Evolutionary conservation across 257 asterid genomes (phyloP).

Genomic region (Catharanthus roseus): DNA sequence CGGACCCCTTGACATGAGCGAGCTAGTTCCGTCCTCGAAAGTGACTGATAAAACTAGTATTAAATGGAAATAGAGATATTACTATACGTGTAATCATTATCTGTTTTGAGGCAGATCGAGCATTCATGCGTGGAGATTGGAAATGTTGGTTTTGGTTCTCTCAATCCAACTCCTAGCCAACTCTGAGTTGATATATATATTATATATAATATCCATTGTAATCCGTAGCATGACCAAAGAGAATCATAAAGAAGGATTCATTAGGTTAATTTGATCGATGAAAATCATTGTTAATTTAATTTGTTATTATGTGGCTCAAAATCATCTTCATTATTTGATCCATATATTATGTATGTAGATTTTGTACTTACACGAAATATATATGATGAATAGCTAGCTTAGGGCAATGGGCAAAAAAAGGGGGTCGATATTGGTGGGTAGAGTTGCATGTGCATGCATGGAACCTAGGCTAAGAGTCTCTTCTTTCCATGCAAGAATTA

Average conservation of each 20-base stretch:
- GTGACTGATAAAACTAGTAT: too few species aligned
- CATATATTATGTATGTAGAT: neutral
- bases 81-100: too few species aligned
- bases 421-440: constrained; percentile 4
- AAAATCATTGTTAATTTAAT: neutral
- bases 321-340: constrained; percentile 4
- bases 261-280: neutral
- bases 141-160: constrained; percentile 15
- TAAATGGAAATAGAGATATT: too few species aligned
- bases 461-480: constrained; percentile 29
- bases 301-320: constrained; percentile 4
- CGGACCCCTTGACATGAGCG: too few species aligned
- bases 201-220: constrained; percentile 16
- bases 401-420: constrained; percentile 9
- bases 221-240: constrained; percentile 27
- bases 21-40: too few species aligned
- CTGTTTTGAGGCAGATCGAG: neutral
- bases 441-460: constrained; percentile 62
- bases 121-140: constrained; percentile 16
- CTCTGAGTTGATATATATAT: too few species aligned
- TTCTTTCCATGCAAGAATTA: constrained; percentile 50
- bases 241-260: constrained; percentile 5
- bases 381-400: constrained; percentile 1
- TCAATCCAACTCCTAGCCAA: constrained; percentile 14
- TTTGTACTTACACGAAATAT: too few species aligned